Evolutionary conservation across 2,329 filamentous ascomycete genomes (phyloP), one percentile per base, ranked within the genome.

Genomic region (Fusarium sp.): DNA sequence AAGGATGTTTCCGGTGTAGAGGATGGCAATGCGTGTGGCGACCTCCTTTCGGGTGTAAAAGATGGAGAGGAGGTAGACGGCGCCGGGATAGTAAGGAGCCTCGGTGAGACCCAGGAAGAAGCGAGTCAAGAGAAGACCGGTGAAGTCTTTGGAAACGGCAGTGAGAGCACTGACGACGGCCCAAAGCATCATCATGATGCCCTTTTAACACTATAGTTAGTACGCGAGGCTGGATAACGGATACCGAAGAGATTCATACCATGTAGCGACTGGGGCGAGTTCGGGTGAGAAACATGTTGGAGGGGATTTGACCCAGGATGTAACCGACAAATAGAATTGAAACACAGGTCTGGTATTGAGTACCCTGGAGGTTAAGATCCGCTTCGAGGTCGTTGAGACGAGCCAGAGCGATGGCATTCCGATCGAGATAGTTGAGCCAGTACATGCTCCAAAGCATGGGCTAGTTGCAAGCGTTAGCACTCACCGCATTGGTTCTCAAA

Each of bases 1-100:
- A 8, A 75, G 54, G 29, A 75, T 70, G 29, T 72, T 73, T 6
- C 77, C 77, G 0, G 78, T 74, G 57, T 82, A 82, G 1, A 82
- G 70, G 36, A 81, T 77, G 1, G 78, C 76, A 6, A 80, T 77
- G 31, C 78, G 73, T 4, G 74, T 69, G 13, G 75, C 72, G n/a
- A 81, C 67, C 61, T 80, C 77, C 63, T 82, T 79, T 17, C 80
- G 76, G 1, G 82, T 84, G 70, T 85, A 86, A 73, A 82, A 86
- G 47, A 81, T 78, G 3, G 79, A 80, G 9, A 85, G 73, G 27
- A 84, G 76, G 45, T 73, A 73, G 8, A 75, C 67, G 11, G 68
- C 73, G 23, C 75, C 72, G 1, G 71, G 72, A 35, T 74, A 77
- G 50, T 77, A 75, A 1, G 77, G 76, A 0, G 77, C 77, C 58